Evolutionary conservation across 352 stramenopile genomes (phyloP).

Genomic region (Poterioochromonas sp.): DNA sequence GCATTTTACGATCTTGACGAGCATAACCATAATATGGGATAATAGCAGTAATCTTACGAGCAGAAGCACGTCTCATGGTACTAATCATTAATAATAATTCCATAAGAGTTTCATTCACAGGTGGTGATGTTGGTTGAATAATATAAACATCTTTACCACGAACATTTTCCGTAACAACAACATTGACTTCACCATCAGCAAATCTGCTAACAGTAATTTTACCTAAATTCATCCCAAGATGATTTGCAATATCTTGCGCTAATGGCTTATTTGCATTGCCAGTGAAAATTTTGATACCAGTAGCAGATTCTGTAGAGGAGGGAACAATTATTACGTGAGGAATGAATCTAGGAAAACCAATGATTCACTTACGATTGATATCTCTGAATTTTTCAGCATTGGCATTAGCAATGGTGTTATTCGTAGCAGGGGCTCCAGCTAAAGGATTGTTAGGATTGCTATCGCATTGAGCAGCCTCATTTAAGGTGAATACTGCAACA

Average conservation of each 20-base stretch:
- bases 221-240: conserved; percentile 91
- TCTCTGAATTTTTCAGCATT: too few relatives aligned
- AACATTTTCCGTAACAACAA: conserved; percentile 99
- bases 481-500: too few relatives aligned
- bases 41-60: conserved; percentile 95
- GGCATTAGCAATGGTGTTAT: too few relatives aligned
- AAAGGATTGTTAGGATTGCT: too few relatives aligned
- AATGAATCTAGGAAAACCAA: too few relatives aligned
- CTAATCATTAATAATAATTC: conserved; percentile 93
- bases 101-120: conserved; percentile 99
- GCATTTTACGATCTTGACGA: conserved; percentile 80
- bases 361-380: too few relatives aligned
- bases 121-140: conserved; percentile 95
- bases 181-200: conserved; percentile 97
- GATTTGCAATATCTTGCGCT: conserved; percentile 88
- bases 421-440: too few relatives aligned
- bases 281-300: conserved; percentile 77
- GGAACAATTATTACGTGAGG: too few relatives aligned
- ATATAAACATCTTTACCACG: conserved; percentile 99
- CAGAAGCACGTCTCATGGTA: conserved; percentile 91
- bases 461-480: too few relatives aligned
- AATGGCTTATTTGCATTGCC: conserved; percentile 94
- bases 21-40: conserved; percentile 86
- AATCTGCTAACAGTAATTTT: conserved; percentile 93
- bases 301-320: too few relatives aligned